phyloP scores from a whole-genome alignment of 2,329 filamentous ascomycete species.

The Penicillium vulpinum region DNA sequence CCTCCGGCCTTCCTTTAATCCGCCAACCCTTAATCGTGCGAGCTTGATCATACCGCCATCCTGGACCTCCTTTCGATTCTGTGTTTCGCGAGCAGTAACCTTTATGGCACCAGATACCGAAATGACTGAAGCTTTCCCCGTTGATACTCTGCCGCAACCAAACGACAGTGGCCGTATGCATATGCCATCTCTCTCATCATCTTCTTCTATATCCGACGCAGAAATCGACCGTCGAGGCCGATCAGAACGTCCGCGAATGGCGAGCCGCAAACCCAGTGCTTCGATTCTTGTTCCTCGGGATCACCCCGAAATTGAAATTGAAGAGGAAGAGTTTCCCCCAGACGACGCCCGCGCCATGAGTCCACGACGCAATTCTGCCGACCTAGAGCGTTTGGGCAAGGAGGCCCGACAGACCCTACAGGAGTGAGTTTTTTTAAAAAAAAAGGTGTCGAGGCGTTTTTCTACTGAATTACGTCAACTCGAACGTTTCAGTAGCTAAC shows the following conservation, averaged over 20 bases:
- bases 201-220: conserved; percentile 51
- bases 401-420: conserved; percentile 69
- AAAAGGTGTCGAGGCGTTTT: neutral
- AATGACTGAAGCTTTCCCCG: conserved; percentile 40
- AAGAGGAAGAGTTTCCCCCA: conserved; percentile 75
- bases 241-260: conserved; percentile 64
- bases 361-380: conserved; percentile 83
- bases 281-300: conserved; percentile 81
- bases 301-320: conserved; percentile 68
- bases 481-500: neutral
- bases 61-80: conserved; percentile 23
- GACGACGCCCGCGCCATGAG: conserved; percentile 95
- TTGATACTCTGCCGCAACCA: conserved; percentile 42
- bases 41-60: conserved; percentile 15
- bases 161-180: conserved; percentile 42
- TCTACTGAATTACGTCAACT: neutral
- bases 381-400: conserved; percentile 82
- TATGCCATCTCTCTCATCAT: conserved; percentile 46
- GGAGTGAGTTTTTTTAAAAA: conserved; percentile 57
- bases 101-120: conserved; percentile 40
- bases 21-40: neutral
- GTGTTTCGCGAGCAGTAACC: conserved; percentile 22
- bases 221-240: conserved; percentile 46
- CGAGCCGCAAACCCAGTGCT: conserved; percentile 74
- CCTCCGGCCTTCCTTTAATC: neutral